Base-by-base conservation (phyloP, 805 yeast species). In the Scheffersomyces stipitis region DNA sequence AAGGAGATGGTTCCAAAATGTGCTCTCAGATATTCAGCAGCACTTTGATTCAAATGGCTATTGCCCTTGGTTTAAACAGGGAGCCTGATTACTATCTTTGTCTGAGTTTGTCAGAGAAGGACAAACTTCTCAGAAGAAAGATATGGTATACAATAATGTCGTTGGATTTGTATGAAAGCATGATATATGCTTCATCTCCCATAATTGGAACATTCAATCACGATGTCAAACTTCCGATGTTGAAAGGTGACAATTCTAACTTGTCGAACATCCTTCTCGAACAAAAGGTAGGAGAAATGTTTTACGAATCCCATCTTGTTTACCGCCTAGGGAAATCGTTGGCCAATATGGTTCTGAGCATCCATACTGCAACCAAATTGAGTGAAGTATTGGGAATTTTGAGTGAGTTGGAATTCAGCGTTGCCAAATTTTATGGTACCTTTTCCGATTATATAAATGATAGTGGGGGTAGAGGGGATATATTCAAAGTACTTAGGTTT, bases 191-290 rank as follows among this genome's bases (percentile, higher is more conserved):
- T 10, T 20, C 24, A 20, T 7, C 10, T 20, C 24, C 24, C 7
- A 20, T 10, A 20, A 20, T 20, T 20, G 24, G 10, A 7, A 20
- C 10, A 20, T 9, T 31, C 14, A 35, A 26, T 14, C 78, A 62
- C 48, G 85, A 80, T 50, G 77, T 85, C 0, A 54, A 61, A 42
- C 42, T 71, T 1, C 86, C 87, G 0, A 58, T 44, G 14, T 58
- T 62, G 30, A 46, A 52, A 9, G 58, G 60, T 3, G 65, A 62
- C 4, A 55, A 58, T 22, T 59, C 67, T 9, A 72, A 69, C 38
- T 48, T 62, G 22, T 38, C 35, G 0, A 68, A 77, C 42, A 40
- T 51, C 13, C 58, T 47, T 1, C 41, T 78, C 26, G 83, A 79
- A 41, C 58, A 55, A 16, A 60, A 61, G 30, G 64, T 71, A 2